phyloP scores from a whole-genome alignment of 2,329 filamentous ascomycete genomes.

The Incumbomyces delicatus region DNA sequence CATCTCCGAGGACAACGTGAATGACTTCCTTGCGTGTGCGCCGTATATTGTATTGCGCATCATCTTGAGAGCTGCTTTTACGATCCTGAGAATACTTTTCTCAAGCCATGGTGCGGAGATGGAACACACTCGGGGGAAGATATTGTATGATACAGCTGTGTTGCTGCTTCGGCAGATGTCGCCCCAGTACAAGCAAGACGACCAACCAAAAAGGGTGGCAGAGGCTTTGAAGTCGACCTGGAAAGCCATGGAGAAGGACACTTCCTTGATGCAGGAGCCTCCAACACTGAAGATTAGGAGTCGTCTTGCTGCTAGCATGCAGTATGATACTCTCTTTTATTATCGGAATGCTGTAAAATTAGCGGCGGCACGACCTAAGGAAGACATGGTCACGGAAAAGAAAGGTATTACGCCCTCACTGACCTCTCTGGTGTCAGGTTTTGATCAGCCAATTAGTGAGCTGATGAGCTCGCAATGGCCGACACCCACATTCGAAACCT shows the following conservation, averaged over 20 bases:
- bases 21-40: not conserved
- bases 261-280: not conserved
- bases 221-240: not conserved
- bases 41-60: not conserved
- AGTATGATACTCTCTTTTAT: not conserved
- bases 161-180: constrained; percentile 2
- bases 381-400: not conserved
- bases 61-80: not conserved
- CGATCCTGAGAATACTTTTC: not conserved
- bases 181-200: not conserved
- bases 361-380: not conserved
- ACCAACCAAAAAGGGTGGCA: not conserved
- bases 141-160: not conserved
- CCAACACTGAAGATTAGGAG: not conserved
- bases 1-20: not conserved
- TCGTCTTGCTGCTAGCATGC: constrained; percentile 1
- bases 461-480: not conserved
- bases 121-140: not conserved
- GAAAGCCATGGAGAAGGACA: not conserved
- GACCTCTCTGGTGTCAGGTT: not conserved
- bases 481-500: not conserved
- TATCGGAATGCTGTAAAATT: not conserved
- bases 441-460: not conserved
- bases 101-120: not conserved
- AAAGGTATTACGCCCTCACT: not conserved